phyloP scores from a whole-genome alignment of 1,284 basidiomycete species.

The Cryptococcus deneoformans region DNA sequence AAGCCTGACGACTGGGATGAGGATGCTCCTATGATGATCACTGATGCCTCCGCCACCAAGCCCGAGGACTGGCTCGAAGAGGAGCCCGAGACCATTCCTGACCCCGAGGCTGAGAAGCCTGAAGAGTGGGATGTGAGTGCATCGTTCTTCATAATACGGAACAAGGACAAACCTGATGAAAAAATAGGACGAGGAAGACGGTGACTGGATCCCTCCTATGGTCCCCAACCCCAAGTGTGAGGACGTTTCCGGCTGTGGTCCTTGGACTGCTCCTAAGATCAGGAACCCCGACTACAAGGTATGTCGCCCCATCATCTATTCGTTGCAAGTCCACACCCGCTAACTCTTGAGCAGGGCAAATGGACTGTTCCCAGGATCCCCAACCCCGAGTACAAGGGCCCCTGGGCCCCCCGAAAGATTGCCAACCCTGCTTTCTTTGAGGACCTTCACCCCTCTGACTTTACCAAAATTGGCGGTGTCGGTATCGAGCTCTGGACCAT shows the following conservation, averaged over 20 bases:
- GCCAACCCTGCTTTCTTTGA: constrained; percentile 87
- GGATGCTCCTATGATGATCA: constrained; percentile 84
- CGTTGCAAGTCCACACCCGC: background rate
- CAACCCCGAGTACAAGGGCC: constrained; percentile 97
- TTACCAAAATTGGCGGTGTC: constrained; percentile 85
- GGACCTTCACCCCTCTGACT: constrained; percentile 80
- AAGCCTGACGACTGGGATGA: constrained; percentile 98
- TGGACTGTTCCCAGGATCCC: constrained; percentile 92
- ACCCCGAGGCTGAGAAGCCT: constrained; percentile 94
- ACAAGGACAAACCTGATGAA: background rate
- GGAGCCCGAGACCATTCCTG: constrained; percentile 76
- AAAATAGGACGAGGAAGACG: constrained; percentile 80
- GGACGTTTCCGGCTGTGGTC: constrained; percentile 88
- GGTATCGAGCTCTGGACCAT: constrained; percentile 99
- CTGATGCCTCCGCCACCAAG: constrained; percentile 80
- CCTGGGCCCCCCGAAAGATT: constrained; percentile 93
- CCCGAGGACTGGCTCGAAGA: constrained; percentile 96
- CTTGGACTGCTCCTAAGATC: constrained; percentile 84
- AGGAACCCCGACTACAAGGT: constrained; percentile 83
- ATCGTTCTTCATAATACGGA: background rate
- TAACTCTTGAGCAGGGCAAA: constrained; percentile 61
- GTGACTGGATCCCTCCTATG: constrained; percentile 92
- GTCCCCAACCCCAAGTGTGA: constrained; percentile 87
- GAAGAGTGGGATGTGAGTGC: constrained; percentile 85
- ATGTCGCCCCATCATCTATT: background rate